Percentiles rank a stretch among this genome's conserved stretches.
Conservation (phyloP, 2,329 filamentous ascomycete genomes). For the Microcyclosporella mali region DNA sequence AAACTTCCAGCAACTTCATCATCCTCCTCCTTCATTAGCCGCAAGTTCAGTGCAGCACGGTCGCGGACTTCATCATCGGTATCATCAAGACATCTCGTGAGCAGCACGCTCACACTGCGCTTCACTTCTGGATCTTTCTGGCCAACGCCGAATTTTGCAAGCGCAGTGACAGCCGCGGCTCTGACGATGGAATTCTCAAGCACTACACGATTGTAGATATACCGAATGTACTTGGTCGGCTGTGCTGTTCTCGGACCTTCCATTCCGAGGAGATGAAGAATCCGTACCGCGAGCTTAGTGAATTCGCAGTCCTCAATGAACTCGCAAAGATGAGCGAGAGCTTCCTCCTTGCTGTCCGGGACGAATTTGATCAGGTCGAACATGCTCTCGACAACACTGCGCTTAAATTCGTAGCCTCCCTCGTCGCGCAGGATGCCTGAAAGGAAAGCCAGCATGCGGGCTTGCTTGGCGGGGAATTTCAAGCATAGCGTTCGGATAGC, state of each 20-base stretch:
- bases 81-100: constrained; percentile 90
- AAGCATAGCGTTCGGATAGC: constrained; percentile 93
- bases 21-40: constrained; percentile 78
- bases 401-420: constrained; percentile 97
- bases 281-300: constrained; percentile 91
- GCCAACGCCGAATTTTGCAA: constrained; percentile 94
- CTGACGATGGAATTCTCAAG: constrained; percentile 94
- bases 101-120: constrained; percentile 84
- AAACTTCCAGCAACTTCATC: constrained; percentile 80
- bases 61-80: constrained; percentile 97
- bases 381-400: constrained; percentile 96
- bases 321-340: constrained; percentile 90
- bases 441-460: constrained; percentile 93
- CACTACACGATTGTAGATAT: constrained; percentile 98
- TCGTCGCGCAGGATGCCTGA: constrained; percentile 95
- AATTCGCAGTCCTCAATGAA: constrained; percentile 99
- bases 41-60: constrained; percentile 84
- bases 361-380: constrained; percentile 99
- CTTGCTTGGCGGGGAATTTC: constrained; percentile 97
- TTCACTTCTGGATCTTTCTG: constrained; percentile 97
- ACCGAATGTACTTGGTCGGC: constrained; percentile 97
- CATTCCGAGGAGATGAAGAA: constrained; percentile 85
- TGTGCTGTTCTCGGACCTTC: constrained; percentile 94
- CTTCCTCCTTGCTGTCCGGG: constrained; percentile 73
- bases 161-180: constrained; percentile 87